phyloP scores from a whole-genome alignment of 495 filamentous ascomycete genomes.

The Penicillium malachiteum region DNA sequence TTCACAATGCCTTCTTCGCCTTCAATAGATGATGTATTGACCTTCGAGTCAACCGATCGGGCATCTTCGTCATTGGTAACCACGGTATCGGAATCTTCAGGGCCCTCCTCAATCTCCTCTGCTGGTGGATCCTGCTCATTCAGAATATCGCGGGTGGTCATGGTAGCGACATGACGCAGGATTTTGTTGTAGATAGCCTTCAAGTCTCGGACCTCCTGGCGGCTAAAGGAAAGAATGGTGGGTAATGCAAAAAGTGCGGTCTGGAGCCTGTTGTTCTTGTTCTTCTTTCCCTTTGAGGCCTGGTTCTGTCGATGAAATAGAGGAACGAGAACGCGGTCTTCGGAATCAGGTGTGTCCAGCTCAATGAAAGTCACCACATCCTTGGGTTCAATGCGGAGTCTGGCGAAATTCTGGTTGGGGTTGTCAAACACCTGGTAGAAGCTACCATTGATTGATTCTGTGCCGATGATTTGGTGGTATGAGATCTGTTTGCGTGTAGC shows the following conservation, averaged over 20 bases:
- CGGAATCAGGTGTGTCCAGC: conserved; percentile 61
- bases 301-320: conserved; percentile 64
- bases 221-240: conserved; percentile 57
- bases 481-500: conserved; percentile 58
- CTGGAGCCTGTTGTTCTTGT: conserved; percentile 42
- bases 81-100: conserved; percentile 71
- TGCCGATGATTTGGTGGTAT: conserved; percentile 59
- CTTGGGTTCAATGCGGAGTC: conserved; percentile 57
- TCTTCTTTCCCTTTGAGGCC: conserved; percentile 17
- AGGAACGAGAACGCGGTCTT: conserved; percentile 74
- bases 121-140: conserved; percentile 31
- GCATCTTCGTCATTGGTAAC: conserved; percentile 72
- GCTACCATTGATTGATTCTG: conserved; percentile 74
- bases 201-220: conserved; percentile 60
- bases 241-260: conserved; percentile 53
- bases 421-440: conserved; percentile 85
- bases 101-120: conserved; percentile 24
- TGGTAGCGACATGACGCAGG: conserved; percentile 51
- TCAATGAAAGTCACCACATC: conserved; percentile 79
- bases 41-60: conserved; percentile 65
- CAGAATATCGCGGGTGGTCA: conserved; percentile 64
- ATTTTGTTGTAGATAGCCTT: conserved; percentile 63
- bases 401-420: conserved; percentile 54
- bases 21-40: conserved; percentile 74
- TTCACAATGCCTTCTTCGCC: conserved; percentile 91